Percentiles rank a stretch among this genome's conserved stretches.
phyloP scores from a whole-genome alignment of 2,329 filamentous ascomycete genomes.

The Beauveria medogensis region DNA sequence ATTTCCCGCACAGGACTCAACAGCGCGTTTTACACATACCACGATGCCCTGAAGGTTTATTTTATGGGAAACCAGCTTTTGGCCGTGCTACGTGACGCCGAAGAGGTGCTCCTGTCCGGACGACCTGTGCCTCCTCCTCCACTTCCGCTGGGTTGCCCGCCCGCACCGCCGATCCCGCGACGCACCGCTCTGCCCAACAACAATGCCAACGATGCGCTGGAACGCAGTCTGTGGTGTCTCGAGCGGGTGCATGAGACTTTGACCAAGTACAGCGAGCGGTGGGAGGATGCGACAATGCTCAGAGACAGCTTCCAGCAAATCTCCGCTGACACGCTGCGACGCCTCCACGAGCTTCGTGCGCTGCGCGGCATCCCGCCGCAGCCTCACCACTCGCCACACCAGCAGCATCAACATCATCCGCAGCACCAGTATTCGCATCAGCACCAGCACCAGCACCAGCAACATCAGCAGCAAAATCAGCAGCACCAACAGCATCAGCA shows the following conservation, averaged over 20 bases:
- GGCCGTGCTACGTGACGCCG: conserved; percentile 50
- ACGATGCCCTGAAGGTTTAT: conserved; percentile 78
- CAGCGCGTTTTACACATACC: conserved; percentile 69
- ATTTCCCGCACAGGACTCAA: conserved; percentile 53
- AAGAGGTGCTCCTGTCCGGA: conserved; percentile 48
- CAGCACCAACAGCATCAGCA: background rate
- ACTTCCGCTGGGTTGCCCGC: conserved; percentile 37
- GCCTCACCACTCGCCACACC: conserved; percentile 21
- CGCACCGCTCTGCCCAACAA: conserved; percentile 28
- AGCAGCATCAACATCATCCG: conserved; percentile 21
- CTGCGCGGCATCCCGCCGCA: conserved; percentile 22
- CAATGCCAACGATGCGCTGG: conserved; percentile 40
- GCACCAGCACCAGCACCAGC: conserved; percentile 16
- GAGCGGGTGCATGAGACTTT: conserved; percentile 46
- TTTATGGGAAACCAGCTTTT: conserved; percentile 61
- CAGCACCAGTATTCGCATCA: conserved; percentile 18
- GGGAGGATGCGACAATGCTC: conserved; percentile 49
- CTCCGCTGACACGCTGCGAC: conserved; percentile 36
- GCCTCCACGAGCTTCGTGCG: conserved; percentile 31
- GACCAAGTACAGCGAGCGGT: conserved; percentile 48
- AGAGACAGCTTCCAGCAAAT: conserved; percentile 44
- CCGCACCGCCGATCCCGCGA: conserved; percentile 45
- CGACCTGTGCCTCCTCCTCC: conserved; percentile 31
- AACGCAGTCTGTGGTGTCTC: conserved; percentile 48
- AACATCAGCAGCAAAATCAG: conserved; percentile 22